Evolutionary conservation across 805 yeast species (phyloP).

Genomic region (Metschnikowia cerradonensis): DNA sequence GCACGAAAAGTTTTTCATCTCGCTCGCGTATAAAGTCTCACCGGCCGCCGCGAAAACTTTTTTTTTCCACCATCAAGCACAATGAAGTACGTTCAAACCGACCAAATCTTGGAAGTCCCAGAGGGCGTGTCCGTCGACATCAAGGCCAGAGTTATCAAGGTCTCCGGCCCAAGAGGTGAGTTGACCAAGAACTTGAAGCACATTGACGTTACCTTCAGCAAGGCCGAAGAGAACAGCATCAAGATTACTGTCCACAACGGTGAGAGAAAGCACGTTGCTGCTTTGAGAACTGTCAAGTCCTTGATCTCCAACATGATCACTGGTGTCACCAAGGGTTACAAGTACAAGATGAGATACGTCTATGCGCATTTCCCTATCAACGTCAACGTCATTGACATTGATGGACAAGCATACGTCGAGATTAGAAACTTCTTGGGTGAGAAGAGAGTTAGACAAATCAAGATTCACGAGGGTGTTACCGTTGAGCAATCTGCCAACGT

Average conservation of each 20-base stretch:
- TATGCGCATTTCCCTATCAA: constrained; percentile 99
- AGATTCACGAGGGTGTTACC: constrained; percentile 84
- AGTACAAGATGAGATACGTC: constrained; percentile 99
- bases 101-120: constrained; percentile 79
- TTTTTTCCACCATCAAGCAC: constrained; percentile 12
- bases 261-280: constrained; percentile 99
- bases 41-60: constrained; percentile 54
- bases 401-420: constrained; percentile 74
- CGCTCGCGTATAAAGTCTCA: constrained; percentile 2
- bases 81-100: constrained; percentile 85
- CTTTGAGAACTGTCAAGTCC: constrained; percentile 97
- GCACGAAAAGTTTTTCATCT: constrained; percentile 6
- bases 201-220: constrained; percentile 89
- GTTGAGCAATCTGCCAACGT: constrained; percentile 76
- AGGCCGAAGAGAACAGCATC: constrained; percentile 67
- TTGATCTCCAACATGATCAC: constrained; percentile 89
- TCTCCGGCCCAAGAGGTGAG: constrained; percentile 97
- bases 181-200: constrained; percentile 88
- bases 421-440: constrained; percentile 99
- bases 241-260: constrained; percentile 95
- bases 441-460: constrained; percentile 89
- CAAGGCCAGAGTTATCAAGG: constrained; percentile 86
- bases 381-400: constrained; percentile 83
- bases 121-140: constrained; percentile 89
- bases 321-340: constrained; percentile 99